phyloP scores from a whole-genome alignment of 768 basidiomycete species.

The Boletus fagicola region DNA sequence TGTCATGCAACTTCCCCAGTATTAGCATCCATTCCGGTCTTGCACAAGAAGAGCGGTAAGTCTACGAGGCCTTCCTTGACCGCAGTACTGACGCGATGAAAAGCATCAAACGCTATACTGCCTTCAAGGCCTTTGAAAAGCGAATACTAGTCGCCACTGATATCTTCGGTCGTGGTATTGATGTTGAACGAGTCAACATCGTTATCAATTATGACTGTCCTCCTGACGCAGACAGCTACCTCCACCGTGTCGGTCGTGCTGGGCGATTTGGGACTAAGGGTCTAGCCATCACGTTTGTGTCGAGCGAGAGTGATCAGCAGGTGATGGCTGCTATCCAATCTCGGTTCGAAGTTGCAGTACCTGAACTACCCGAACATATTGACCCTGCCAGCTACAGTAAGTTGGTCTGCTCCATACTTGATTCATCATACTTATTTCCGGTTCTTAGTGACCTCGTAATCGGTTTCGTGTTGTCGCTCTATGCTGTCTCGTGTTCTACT shows the following conservation, averaged over 20 bases:
- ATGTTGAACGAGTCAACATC: conserved; percentile 99
- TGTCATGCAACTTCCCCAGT: conserved; percentile 97
- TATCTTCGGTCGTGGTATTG: conserved; percentile 98
- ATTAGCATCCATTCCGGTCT: conserved; percentile 96
- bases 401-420: conserved; percentile 32
- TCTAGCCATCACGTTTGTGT: conserved; percentile 95
- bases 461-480: conserved; percentile 14
- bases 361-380: conserved; percentile 90
- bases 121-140: conserved; percentile 99
- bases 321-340: conserved; percentile 95
- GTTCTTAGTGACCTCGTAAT: conserved; percentile 46
- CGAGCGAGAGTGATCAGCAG: conserved; percentile 88
- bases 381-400: conserved; percentile 94
- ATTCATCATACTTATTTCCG: neutral
- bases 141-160: conserved; percentile 98
- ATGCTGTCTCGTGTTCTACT: conserved; percentile 8
- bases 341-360: conserved; percentile 95
- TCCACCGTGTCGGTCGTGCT: conserved; percentile 98
- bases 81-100: conserved; percentile 6
- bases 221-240: conserved; percentile 95
- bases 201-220: conserved; percentile 99
- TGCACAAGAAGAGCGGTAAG: conserved; percentile 93
- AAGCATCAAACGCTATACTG: conserved; percentile 92
- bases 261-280: conserved; percentile 99
- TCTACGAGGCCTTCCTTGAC: conserved; percentile 4